These are phyloP conservation scores for Dendrobium chrysotoxum DNA, from an alignment of 106 monocot genomes.

Conservation along the genomic window DNA sequence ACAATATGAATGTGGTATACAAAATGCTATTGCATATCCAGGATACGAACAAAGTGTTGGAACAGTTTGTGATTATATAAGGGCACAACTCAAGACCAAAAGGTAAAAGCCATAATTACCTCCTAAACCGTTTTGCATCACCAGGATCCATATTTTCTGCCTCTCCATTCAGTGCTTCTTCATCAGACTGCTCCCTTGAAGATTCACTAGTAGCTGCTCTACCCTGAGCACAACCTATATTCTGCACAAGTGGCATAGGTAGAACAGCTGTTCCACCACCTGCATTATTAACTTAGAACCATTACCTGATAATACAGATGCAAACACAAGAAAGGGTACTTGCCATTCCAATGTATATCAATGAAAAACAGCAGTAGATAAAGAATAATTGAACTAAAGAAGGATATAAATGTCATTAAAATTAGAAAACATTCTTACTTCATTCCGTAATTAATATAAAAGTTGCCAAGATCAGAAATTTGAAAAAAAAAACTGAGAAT, in stretches of 20 bases:
- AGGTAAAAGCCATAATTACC: conserved; percentile 26
- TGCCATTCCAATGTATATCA: not conserved
- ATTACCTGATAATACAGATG: conserved; percentile 10
- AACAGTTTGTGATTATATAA: not conserved
- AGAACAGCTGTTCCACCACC: conserved; percentile 25
- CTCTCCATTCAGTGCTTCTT: conserved; percentile 61
- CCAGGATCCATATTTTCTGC: conserved; percentile 53
- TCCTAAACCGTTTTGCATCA: conserved; percentile 63
- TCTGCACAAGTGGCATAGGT: conserved; percentile 26
- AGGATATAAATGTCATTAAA: not conserved
- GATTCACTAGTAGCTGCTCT: conserved; percentile 58
- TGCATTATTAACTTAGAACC: conserved; percentile 26
- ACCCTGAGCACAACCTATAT: conserved; percentile 18
- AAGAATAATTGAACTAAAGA: not conserved
- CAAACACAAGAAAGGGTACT: not conserved
- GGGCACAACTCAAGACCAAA: not conserved
- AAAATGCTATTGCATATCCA: not conserved
- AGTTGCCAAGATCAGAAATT: too few species aligned
- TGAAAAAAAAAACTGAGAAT: too few species aligned
- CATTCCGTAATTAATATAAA: too few species aligned
- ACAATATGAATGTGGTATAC: not conserved
- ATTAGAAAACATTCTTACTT: too few species aligned
- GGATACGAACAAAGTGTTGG: not conserved
- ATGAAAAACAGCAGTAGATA: not conserved
- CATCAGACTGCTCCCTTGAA: conserved; percentile 75